Conservation (phyloP, 2,329 filamentous ascomycete genomes). For the Phaeosphaeria sp. region DNA sequence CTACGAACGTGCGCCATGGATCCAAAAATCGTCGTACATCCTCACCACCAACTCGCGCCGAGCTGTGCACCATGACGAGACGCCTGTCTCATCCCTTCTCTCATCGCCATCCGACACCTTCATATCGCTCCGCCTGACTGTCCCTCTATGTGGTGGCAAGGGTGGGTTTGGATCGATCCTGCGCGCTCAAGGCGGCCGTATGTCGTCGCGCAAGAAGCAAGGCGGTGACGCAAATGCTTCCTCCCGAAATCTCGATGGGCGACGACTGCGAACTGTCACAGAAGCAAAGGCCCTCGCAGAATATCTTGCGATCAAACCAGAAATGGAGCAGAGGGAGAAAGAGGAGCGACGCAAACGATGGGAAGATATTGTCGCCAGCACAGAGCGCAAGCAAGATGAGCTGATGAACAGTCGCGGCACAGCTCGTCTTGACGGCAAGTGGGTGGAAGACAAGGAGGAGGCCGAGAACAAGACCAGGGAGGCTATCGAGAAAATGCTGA, state of each 20-base stretch:
- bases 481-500: slow-evolving; percentile 65
- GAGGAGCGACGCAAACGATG: slow-evolving; percentile 83
- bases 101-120: slow-evolving; percentile 67
- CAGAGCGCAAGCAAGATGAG: slow-evolving; percentile 84
- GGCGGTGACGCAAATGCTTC: slow-evolving; percentile 86
- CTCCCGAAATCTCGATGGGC: slow-evolving; percentile 90
- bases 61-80: slow-evolving; percentile 64
- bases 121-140: slow-evolving; percentile 79
- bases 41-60: slow-evolving; percentile 84
- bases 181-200: slow-evolving; percentile 93
- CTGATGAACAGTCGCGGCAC: slow-evolving; percentile 74
- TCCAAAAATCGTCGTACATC: slow-evolving; percentile 66
- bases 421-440: slow-evolving; percentile 78
- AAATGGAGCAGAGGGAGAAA: slow-evolving; percentile 95
- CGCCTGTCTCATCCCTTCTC: slow-evolving; percentile 68
- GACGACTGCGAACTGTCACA: slow-evolving; percentile 86
- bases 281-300: slow-evolving; percentile 96
- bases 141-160: slow-evolving; percentile 88
- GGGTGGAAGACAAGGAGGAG: slow-evolving; percentile 95
- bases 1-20: slow-evolving; percentile 64
- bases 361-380: slow-evolving; percentile 85
- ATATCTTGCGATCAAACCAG: slow-evolving; percentile 92
- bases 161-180: slow-evolving; percentile 98
- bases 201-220: slow-evolving; percentile 90
- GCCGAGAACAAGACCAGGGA: slow-evolving; percentile 81